phyloP scores from a whole-genome alignment of 1,139 yeast species.

The Arxiozyma slooffiae region DNA sequence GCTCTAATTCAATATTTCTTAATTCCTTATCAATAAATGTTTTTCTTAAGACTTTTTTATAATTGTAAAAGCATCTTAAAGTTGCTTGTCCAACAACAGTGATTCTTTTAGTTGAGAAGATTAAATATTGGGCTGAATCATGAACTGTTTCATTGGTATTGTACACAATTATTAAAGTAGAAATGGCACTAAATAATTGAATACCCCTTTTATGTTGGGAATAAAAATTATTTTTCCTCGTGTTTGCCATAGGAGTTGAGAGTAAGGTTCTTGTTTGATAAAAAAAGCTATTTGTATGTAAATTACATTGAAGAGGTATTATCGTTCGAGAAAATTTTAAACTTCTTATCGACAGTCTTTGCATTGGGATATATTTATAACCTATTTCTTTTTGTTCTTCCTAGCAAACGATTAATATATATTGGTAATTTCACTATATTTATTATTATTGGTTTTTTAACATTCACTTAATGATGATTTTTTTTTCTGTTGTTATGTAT shows the following conservation, averaged over 20 bases:
- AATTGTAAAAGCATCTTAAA: slow-evolving; percentile 50
- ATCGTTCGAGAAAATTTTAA: background rate
- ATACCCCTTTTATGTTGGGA: background rate
- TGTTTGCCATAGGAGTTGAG: background rate
- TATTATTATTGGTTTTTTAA: background rate
- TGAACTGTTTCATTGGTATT: slow-evolving; percentile 34
- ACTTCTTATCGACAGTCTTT: background rate
- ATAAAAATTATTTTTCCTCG: background rate
- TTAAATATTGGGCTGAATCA: slow-evolving; percentile 28
- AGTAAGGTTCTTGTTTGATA: background rate
- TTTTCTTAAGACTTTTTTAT: slow-evolving; percentile 46
- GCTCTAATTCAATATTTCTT: slow-evolving; percentile 43
- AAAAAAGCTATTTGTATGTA: background rate
- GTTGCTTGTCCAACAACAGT: slow-evolving; percentile 59
- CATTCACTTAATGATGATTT: background rate
- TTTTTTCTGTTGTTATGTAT: background rate
- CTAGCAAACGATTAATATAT: background rate
- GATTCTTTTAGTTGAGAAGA: slow-evolving; percentile 43
- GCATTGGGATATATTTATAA: background rate
- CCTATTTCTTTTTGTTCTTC: background rate
- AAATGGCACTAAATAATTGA: background rate
- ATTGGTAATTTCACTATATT: background rate
- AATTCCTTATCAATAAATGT: slow-evolving; percentile 42
- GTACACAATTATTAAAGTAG: slow-evolving; percentile 26
- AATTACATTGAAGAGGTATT: background rate